Base-by-base conservation (phyloP, 2,329 filamentous ascomycete genomes). In the Sporothrix brasiliensis region DNA sequence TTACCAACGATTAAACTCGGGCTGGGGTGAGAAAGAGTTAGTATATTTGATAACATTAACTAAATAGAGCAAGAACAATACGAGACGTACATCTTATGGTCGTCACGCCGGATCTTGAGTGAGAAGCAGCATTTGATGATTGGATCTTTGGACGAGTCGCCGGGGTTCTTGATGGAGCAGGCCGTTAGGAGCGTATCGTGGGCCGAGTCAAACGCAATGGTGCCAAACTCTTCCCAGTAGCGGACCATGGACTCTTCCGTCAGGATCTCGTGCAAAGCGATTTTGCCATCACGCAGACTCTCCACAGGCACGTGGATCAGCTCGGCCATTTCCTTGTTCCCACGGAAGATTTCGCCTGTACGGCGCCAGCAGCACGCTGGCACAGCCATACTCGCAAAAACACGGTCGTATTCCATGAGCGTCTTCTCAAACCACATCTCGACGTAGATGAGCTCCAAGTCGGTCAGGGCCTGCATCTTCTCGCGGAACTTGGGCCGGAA, bases 351-450 rank as follows among this genome's bases (percentile, higher is more conserved):
- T 82, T 99, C 95, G 11, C 95, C 95, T 0, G 95, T 99, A 77
- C 95, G 87, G 76, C 95, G 87, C 95, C 95, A 99, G 79, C 94
- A 97, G 80, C 95, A 99, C 16, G 95, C 95, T 0, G 95, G 95
- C 73, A 99, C 94, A 1, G 95, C 95, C 95, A 99, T 99, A 79
- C 93, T 97, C 1, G 95, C 95, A 82, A 99, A 99, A 1, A 99
- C 94, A 44, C 95, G 92, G 77, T 99, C 95, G 76, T 98, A 98
- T 78, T 98, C 95, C 91, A 98, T 95, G 75, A 99, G 82, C 73
- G 92, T 95, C 76, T 91, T 89, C 80, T 99, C 95, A 77, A 99
- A 98, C 94, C 95, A 98, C 93, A 98, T 97, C 81, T 99, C 95
- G 13, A 98, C 94, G 71, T 94, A 89, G 39, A 98, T 90, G 34